A percentile compares a stretch with the other conserved stretches of the same genome.
Conservation (phyloP, 2,329 filamentous ascomycete genomes). For the Phyllachora maydis region DNA sequence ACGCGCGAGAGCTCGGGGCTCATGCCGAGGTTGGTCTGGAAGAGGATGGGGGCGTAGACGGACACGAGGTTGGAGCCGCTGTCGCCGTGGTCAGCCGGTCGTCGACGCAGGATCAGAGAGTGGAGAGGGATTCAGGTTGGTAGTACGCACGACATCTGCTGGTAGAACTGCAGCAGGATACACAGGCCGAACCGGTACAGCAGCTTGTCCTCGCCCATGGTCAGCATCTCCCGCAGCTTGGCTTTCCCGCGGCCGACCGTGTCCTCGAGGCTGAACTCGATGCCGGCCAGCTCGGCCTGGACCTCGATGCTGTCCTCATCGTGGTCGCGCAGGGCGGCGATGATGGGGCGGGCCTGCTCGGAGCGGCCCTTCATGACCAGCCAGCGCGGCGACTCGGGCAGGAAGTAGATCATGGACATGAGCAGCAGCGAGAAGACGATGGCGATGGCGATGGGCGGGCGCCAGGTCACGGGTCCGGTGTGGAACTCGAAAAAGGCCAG, state of each 20-base stretch:
- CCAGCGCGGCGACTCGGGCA: slow-evolving; percentile 15
- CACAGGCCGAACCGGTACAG: slow-evolving; percentile 27
- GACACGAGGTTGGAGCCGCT: slow-evolving; percentile 17
- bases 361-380: slow-evolving; percentile 12
- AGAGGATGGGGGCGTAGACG: slow-evolving; percentile 20
- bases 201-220: slow-evolving; percentile 26
- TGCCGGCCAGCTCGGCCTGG: slow-evolving; percentile 20
- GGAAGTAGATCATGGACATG: slow-evolving; percentile 12
- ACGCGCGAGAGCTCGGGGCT: slow-evolving; percentile 13
- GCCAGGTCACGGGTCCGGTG: background rate
- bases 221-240: slow-evolving; percentile 20
- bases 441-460: slow-evolving; percentile 14
- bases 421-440: slow-evolving; percentile 12
- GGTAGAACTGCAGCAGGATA: slow-evolving; percentile 25
- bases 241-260: slow-evolving; percentile 13
- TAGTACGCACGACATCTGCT: slow-evolving; percentile 19
- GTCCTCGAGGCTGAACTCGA: slow-evolving; percentile 23
- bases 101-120: background rate
- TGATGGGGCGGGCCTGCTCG: slow-evolving; percentile 11
- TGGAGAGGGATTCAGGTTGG: slow-evolving; percentile 2
- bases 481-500: background rate
- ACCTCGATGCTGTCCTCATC: slow-evolving; percentile 14
- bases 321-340: slow-evolving; percentile 15
- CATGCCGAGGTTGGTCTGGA: slow-evolving; percentile 18
- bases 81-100: background rate